Evolutionary conservation across 441 rosid species (phyloP), one percentile per base, ranked within the genome.

Genomic region (Mallotus repandus): DNA sequence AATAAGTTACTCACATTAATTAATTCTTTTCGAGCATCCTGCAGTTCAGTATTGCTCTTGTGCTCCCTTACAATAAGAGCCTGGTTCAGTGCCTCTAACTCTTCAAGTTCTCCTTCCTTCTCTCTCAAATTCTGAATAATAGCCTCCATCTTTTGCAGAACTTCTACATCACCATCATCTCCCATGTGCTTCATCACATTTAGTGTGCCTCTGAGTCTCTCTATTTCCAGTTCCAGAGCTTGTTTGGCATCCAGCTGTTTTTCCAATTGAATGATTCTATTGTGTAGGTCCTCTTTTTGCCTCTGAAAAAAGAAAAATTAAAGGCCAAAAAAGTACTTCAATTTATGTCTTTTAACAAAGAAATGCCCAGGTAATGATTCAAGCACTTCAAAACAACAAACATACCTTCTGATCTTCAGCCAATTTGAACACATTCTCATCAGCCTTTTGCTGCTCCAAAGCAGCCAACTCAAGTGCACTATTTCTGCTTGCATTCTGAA

Each of bases 381-480:
- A 25, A 25, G 29, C 29, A 71, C 71, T 66, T 69, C 8, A 56
- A 75, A 74, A 72, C 22, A 79, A 61, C 43, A 52, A 74, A 35
- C 79, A 62, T 65, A 93, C 99, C 97, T 96, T 84, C 77, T 93
- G 99, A 80, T 90, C 97, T 80, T 89, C 92, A 52, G 97, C 97
- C 82, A 96, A 77, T 81, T 89, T 91, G 78, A 83, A 72, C 57
- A 88, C 91, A 77, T 84, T 85, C 74, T 85, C 98, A 74, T 89
- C 93, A 64, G 93, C 87, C 80, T 77, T 89, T 74, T 90, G 87
- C 80, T 93, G 92, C 85, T 88, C 94, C 82, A 88, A 18, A 69
- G 97, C 71, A 79, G 97, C 97, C 84, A 89, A 76, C 72, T 90
- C 82, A 72, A 90, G 81, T 1, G 84, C 81, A 80, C 82, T 87